Conservation (phyloP, 108 stramenopile genomes). For the Schizochytrium sp. region DNA sequence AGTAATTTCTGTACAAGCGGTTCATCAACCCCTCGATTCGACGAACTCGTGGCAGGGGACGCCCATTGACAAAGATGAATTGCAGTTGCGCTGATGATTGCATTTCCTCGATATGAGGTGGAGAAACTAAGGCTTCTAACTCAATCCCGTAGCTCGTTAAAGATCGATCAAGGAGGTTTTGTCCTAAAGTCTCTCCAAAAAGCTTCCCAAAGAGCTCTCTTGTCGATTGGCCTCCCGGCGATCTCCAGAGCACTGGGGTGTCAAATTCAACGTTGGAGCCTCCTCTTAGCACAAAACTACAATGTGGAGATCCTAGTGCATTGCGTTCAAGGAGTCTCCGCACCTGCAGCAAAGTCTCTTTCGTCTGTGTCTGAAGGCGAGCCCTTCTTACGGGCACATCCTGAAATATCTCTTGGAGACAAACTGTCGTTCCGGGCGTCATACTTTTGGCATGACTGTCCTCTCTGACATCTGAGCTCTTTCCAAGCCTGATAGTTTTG, state of each 20-base stretch:
- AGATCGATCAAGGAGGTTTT: background rate
- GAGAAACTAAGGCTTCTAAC: slow-evolving; percentile 17
- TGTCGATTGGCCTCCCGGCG: background rate
- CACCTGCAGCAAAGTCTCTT: background rate
- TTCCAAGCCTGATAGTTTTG: too few relatives aligned
- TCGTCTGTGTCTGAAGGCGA: background rate
- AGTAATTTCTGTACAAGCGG: slow-evolving; percentile 24
- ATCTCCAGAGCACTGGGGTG: slow-evolving; percentile 1
- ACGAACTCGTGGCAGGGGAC: background rate
- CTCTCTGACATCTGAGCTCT: too few relatives aligned
- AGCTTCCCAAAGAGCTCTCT: slow-evolving; percentile 9
- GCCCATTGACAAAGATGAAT: slow-evolving; percentile 46
- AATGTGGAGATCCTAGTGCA: background rate
- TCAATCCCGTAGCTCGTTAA: background rate
- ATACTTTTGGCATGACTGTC: too few relatives aligned
- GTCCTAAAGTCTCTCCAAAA: background rate
- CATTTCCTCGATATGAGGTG: background rate
- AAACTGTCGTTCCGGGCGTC: background rate
- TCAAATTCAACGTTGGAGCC: background rate
- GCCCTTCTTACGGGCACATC: slow-evolving; percentile 12
- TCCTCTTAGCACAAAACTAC: background rate
- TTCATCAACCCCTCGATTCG: background rate
- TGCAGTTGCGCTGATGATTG: background rate
- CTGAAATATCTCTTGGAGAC: background rate
- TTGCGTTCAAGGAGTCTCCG: background rate